Conservation (phyloP, 2,329 filamentous ascomycete species). For the Microthyrium microscopicum region DNA sequence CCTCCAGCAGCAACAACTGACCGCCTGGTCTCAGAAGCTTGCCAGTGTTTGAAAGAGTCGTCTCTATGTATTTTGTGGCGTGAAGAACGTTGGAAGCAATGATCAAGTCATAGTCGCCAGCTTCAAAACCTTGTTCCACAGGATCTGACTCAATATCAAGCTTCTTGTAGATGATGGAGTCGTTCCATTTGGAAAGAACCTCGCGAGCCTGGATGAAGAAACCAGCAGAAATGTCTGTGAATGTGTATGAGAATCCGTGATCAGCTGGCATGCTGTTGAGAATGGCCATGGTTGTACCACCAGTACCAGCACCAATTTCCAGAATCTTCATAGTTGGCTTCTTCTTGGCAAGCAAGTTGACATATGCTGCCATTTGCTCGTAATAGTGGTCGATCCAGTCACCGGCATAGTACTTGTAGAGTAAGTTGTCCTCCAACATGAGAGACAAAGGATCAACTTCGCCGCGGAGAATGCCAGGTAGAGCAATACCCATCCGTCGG, state of each 20-base stretch:
- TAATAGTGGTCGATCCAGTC: not conserved
- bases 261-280: not conserved
- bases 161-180: not conserved
- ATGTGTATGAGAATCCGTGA: constrained; percentile 4
- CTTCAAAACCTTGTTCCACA: constrained; percentile 8
- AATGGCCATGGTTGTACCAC: not conserved
- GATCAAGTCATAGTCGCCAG: constrained; percentile 13
- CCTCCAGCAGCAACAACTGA: constrained; percentile 11
- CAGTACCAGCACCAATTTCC: constrained; percentile 5
- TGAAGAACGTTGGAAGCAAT: constrained; percentile 15
- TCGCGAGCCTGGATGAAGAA: constrained; percentile 7
- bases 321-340: constrained; percentile 4
- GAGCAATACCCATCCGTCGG: not conserved
- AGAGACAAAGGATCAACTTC: not conserved
- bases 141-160: constrained; percentile 8
- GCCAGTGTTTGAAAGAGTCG: constrained; percentile 9
- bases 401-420: not conserved
- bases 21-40: constrained; percentile 13
- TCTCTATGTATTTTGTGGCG: constrained; percentile 10
- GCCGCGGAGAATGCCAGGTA: not conserved
- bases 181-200: not conserved
- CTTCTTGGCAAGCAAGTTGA: constrained; percentile 1
- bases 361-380: not conserved
- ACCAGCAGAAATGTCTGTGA: constrained; percentile 10
- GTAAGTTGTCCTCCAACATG: not conserved